Evolutionary conservation across 2,329 filamentous ascomycete genomes (phyloP).

Genomic region (Aspergillus oerlinghausenensis): DNA sequence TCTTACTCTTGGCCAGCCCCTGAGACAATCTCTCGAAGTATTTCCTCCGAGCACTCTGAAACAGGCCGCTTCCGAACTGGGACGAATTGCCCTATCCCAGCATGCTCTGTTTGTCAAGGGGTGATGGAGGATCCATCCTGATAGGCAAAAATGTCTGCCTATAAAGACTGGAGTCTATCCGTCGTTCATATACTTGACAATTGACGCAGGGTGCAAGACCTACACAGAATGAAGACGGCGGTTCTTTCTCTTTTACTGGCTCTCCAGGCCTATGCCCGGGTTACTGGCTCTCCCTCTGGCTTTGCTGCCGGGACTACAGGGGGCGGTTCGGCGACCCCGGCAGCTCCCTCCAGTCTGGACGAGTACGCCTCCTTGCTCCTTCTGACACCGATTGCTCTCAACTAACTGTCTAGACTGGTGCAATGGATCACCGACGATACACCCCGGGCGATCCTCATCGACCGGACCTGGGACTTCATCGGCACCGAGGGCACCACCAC

Average conservation of each 20-base stretch:
- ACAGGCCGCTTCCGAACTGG: neutral
- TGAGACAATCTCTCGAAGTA: too few species aligned
- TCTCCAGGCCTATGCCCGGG: constrained; percentile 5
- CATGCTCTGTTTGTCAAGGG: too few species aligned
- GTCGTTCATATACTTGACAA: too few species aligned
- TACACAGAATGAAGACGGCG: constrained; percentile 2
- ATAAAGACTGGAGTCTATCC: too few species aligned
- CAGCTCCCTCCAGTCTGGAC: constrained; percentile 8
- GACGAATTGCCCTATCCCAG: neutral
- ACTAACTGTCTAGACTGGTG: neutral
- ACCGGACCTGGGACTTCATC: constrained; percentile 16
- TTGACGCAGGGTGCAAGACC: too few species aligned
- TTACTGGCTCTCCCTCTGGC: constrained; percentile 8
- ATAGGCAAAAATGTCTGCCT: too few species aligned
- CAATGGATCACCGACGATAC: constrained; percentile 12
- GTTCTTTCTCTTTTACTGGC: constrained; percentile 1
- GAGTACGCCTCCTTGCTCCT: constrained; percentile 3
- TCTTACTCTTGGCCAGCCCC: too few species aligned
- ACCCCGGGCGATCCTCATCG: constrained; percentile 7
- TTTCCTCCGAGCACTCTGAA: neutral
- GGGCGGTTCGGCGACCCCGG: constrained; percentile 7
- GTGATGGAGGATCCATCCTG: too few species aligned
- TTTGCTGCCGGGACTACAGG: constrained; percentile 14
- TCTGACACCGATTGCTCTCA: neutral
- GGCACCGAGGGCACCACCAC: constrained; percentile 37